Base-by-base conservation (phyloP, 2,329 filamentous ascomycete genomes). In the Xylariomycetidae sp. region DNA sequence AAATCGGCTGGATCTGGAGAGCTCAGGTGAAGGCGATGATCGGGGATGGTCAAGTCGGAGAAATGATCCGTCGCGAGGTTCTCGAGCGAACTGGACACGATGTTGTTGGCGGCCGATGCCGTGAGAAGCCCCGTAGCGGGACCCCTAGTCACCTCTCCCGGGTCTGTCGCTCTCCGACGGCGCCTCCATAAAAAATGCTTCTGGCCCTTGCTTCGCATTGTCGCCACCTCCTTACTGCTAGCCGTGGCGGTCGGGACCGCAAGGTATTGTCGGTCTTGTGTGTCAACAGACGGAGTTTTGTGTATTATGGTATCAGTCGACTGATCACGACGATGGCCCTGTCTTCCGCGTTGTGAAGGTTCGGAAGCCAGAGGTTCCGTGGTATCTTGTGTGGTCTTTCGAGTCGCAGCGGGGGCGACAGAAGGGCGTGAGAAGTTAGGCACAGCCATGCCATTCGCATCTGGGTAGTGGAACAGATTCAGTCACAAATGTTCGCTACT, bases 101-200 rank as follows among this genome's bases (percentile, higher is more conserved):
- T 39, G 15, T 32, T 43, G 33, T 39, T 32, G 33, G 42, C 33
- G 38, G 30, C 37, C 37, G 34, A 42, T 28, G 37, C 41, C 43
- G 46, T 37, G 23, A 28, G 32, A 31, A 40, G 32, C 13, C 33
- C 38, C 19, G 35, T 32, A 14, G 19, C 39, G 19, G 19, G 38
- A 20, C 22, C 25, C 31, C 37, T 40, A 25, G 19, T 34, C 25
- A 29, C 32, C 22, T 45, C 46, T 22, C 47, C 50, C 12, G 50
- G 50, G 18, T 50, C 49, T 34, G 44, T 49, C 28, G 30, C 35
- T 22, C 42, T 44, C 32, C 50, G 50, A 29, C 46, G 47, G 41
- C 48, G 49, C 19, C 32, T 42, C 52, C 52, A 54, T 56, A 57
- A 56, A 56, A 57, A 57, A 57, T 32, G 40, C 31, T 42, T 47